Evolutionary conservation across 2,329 filamentous ascomycete genomes (phyloP).

Genomic region (Tricladium varicosporioides): DNA sequence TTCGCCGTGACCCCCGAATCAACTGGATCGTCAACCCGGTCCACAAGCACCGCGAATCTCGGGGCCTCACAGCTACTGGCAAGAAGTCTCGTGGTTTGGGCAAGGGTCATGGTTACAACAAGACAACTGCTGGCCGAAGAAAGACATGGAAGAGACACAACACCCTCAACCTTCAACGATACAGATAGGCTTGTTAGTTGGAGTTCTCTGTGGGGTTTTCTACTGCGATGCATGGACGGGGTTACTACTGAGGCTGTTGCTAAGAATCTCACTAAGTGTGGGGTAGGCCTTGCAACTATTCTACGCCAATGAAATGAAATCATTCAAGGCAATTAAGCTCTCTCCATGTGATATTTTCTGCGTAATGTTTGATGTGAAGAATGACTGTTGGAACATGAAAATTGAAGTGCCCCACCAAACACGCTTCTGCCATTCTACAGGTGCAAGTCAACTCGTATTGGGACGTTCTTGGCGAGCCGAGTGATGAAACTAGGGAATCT

Average conservation of each 20-base stretch:
- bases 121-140: conserved; percentile 93
- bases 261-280: conserved; percentile 24
- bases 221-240: conserved; percentile 21
- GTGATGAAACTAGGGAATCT: conserved; percentile 16
- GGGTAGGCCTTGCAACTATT: conserved; percentile 23
- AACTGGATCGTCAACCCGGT: conserved; percentile 99
- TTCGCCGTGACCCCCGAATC: conserved; percentile 98
- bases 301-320: conserved; percentile 23
- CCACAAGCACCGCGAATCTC: conserved; percentile 99
- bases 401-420: neutral
- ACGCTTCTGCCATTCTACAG: neutral
- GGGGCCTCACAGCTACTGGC: conserved; percentile 96
- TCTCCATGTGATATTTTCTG: neutral
- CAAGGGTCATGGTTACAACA: conserved; percentile 99
- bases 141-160: conserved; percentile 99
- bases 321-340: conserved; percentile 1
- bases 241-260: conserved; percentile 26
- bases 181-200: conserved; percentile 63
- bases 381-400: no score
- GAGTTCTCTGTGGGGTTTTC: conserved; percentile 27
- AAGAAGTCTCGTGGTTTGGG: conserved; percentile 99
- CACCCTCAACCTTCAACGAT: conserved; percentile 98
- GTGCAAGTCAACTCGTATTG: conserved; percentile 13
- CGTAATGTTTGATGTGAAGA: no score
- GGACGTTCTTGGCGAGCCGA: conserved; percentile 11